Percentiles rank a stretch among this genome's conserved stretches.
phyloP scores from a whole-genome alignment of 352 stramenopile genomes.

The Phytophthora idaei region DNA sequence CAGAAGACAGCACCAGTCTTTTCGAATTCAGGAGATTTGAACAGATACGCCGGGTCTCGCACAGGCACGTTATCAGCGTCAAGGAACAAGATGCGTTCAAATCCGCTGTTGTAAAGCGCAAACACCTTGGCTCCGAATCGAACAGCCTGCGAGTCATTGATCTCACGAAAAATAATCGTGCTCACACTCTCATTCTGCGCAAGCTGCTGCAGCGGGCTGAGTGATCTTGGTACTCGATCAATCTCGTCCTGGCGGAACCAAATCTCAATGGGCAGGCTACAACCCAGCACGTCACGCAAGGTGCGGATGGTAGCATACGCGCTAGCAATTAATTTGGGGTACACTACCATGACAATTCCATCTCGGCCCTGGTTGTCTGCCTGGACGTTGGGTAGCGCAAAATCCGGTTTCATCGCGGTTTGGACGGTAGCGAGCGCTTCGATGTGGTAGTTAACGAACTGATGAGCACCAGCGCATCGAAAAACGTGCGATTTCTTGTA shows the following conservation, averaged over 20 bases:
- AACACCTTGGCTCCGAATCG: constrained; percentile 70
- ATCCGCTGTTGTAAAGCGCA: constrained; percentile 54
- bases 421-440: constrained; percentile 1
- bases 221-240: constrained; percentile 9
- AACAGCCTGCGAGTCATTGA: constrained; percentile 44
- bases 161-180: constrained; percentile 39
- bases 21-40: constrained; percentile 44
- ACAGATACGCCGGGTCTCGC: constrained; percentile 56
- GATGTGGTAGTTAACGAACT: constrained; percentile 64
- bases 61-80: constrained; percentile 58
- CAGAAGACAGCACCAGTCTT: constrained; percentile 58
- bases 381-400: constrained; percentile 33
- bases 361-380: background rate
- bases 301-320: constrained; percentile 23
- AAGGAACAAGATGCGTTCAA: constrained; percentile 52
- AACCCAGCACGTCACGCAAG: constrained; percentile 20
- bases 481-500: constrained; percentile 40
- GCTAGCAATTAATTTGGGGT: constrained; percentile 20
- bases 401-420: background rate
- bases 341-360: constrained; percentile 33
- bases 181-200: constrained; percentile 11
- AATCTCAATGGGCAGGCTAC: constrained; percentile 21
- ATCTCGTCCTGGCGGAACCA: constrained; percentile 30
- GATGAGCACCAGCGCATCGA: constrained; percentile 45
- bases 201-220: constrained; percentile 25